A percentile compares a stretch with the other conserved stretches of the same genome.
Evolutionary conservation across 768 basidiomycete species (phyloP).

Genomic region (Lactarius quietus): DNA sequence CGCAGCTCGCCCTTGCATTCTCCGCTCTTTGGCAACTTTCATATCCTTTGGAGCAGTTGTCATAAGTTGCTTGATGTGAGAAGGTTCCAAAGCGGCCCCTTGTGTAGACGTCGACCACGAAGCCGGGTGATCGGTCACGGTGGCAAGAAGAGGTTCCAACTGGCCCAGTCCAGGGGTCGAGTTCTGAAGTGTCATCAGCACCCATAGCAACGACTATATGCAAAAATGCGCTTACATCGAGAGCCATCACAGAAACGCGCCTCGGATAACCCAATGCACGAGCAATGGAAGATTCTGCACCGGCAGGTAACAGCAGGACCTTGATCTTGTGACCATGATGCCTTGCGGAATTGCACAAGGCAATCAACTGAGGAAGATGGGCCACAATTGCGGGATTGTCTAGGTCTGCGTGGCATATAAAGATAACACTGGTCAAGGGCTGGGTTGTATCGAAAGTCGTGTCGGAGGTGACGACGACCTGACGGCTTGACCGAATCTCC

Average conservation of each 20-base stretch:
- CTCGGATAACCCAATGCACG: conserved; percentile 55
- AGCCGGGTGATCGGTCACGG: conserved; percentile 55
- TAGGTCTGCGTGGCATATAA: conserved; percentile 73
- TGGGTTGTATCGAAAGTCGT: background rate
- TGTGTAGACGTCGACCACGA: conserved; percentile 55
- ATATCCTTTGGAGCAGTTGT: conserved; percentile 80
- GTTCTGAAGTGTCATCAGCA: conserved; percentile 34
- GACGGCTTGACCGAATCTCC: conserved; percentile 38
- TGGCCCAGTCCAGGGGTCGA: conserved; percentile 38
- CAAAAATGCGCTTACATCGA: conserved; percentile 52
- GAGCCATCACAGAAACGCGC: conserved; percentile 59
- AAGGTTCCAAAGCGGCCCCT: conserved; percentile 47
- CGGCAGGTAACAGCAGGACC: conserved; percentile 62
- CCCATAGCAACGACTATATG: background rate
- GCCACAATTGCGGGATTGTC: conserved; percentile 68
- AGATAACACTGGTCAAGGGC: conserved; percentile 38
- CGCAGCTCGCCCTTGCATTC: conserved; percentile 46
- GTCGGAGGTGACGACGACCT: conserved; percentile 1
- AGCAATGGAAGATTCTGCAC: conserved; percentile 60
- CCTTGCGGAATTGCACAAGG: conserved; percentile 59
- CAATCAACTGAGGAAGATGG: conserved; percentile 75
- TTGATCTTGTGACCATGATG: conserved; percentile 37
- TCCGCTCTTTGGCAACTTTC: conserved; percentile 59
- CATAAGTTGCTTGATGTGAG: conserved; percentile 76
- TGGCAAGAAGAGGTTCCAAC: conserved; percentile 39